These are phyloP conservation scores for Fusarium bactridioides DNA, from an alignment of 2,329 filamentous ascomycete genomes.

Conservation along the genomic window DNA sequence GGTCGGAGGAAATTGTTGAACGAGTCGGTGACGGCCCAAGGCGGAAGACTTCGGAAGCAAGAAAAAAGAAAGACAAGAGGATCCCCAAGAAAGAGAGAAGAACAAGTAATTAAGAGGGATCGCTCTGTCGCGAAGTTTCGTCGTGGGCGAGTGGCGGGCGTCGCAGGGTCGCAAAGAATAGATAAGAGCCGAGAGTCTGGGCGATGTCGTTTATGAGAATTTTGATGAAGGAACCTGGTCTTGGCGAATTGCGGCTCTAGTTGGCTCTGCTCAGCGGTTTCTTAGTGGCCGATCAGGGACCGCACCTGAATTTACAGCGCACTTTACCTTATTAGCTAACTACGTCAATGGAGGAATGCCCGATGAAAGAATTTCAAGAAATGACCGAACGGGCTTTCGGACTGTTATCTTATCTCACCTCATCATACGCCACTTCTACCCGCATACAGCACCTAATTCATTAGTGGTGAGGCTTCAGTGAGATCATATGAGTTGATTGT, in stretches of 20 bases:
- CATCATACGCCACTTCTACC: not conserved
- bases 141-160: slow-evolving; percentile 1
- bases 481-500: not conserved
- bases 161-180: slow-evolving; percentile 28
- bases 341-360: not conserved
- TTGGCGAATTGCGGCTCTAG: slow-evolving; percentile 32
- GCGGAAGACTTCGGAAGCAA: slow-evolving; percentile 16
- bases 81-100: slow-evolving; percentile 14
- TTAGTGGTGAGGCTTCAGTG: not conserved
- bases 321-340: not conserved
- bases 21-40: slow-evolving; percentile 19
- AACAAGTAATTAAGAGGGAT: not conserved
- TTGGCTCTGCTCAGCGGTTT: slow-evolving; percentile 17
- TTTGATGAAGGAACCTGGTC: slow-evolving; percentile 19
- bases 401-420: slow-evolving; percentile 8
- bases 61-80: slow-evolving; percentile 2
- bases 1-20: not conserved
- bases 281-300: slow-evolving; percentile 19
- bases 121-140: slow-evolving; percentile 10
- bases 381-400: not conserved
- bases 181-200: slow-evolving; percentile 18
- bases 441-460: not conserved
- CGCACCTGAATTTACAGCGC: slow-evolving; percentile 1
- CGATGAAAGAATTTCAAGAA: slow-evolving; percentile 23
- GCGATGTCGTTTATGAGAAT: slow-evolving; percentile 32